A percentile compares a stretch with the other conserved stretches of the same genome.
Evolutionary conservation across 306 rosid genomes (phyloP).

Genomic region (Vigna trinervia): DNA sequence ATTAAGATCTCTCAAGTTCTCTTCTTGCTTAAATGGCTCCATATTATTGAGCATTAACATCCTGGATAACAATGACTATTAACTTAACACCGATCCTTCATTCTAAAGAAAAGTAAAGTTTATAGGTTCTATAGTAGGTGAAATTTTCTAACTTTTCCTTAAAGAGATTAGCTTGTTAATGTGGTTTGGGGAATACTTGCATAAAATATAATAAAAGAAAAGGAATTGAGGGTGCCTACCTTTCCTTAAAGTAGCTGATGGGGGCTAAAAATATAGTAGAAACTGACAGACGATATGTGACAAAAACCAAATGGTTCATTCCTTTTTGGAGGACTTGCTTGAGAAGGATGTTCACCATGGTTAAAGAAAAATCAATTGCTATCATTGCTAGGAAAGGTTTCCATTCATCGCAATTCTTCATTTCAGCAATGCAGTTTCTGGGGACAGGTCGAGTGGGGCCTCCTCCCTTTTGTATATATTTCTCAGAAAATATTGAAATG

Average conservation of each 20-base stretch:
- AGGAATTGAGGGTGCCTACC: constrained; percentile 51
- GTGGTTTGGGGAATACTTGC: not conserved
- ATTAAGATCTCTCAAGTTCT: constrained; percentile 2
- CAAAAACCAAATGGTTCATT: constrained; percentile 86
- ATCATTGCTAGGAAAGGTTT: constrained; percentile 81
- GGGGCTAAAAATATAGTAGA: constrained; percentile 81
- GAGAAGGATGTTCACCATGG: constrained; percentile 79
- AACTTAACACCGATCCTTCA: not conserved
- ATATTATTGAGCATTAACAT: constrained; percentile 1
- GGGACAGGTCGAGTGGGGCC: constrained; percentile 23
- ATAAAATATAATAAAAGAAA: not conserved
- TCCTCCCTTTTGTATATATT: constrained; percentile 22
- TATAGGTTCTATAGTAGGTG: not conserved
- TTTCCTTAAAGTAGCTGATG: constrained; percentile 72
- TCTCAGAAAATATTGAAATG: constrained; percentile 24
- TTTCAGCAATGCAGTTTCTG: constrained; percentile 39
- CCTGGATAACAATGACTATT: constrained; percentile 8
- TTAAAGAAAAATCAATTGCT: constrained; percentile 69
- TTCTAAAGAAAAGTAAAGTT: not conserved
- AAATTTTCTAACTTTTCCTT: not conserved
- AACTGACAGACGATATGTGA: constrained; percentile 75
- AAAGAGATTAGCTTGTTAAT: not conserved
- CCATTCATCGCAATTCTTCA: constrained; percentile 68
- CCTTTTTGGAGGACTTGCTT: constrained; percentile 85
- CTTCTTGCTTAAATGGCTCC: not conserved